These are phyloP conservation scores for Pythium dissimile DNA, from an alignment of 352 stramenopile species.

Conservation along the genomic window DNA sequence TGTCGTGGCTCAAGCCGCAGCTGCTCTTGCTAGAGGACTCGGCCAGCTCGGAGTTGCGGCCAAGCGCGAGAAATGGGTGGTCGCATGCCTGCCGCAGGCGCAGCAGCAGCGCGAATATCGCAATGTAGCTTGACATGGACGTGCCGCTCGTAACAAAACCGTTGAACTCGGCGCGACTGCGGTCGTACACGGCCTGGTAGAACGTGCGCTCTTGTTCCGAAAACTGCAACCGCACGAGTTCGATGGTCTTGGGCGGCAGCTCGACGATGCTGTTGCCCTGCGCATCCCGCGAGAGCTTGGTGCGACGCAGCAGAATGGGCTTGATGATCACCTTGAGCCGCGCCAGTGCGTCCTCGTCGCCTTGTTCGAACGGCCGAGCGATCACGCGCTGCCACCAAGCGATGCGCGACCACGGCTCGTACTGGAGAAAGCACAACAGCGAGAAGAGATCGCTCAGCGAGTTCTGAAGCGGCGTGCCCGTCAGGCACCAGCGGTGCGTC, in stretches of 20 bases:
- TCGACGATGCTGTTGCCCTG: slow-evolving; percentile 62
- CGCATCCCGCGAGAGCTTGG: slow-evolving; percentile 69
- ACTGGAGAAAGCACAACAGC: slow-evolving; percentile 79
- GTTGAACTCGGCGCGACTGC: slow-evolving; percentile 87
- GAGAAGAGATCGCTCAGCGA: slow-evolving; percentile 85
- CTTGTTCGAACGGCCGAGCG: slow-evolving; percentile 67
- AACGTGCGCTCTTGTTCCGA: slow-evolving; percentile 76
- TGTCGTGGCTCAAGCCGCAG: neutral
- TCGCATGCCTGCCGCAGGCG: slow-evolving; percentile 88
- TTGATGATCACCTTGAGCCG: slow-evolving; percentile 66
- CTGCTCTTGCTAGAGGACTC: slow-evolving; percentile 8
- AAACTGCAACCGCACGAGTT: slow-evolving; percentile 68
- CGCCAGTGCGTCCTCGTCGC: slow-evolving; percentile 52
- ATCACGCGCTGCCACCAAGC: slow-evolving; percentile 87
- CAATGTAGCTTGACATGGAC: slow-evolving; percentile 78
- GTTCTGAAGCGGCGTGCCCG: slow-evolving; percentile 89
- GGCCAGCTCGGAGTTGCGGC: slow-evolving; percentile 52
- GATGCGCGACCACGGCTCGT: slow-evolving; percentile 79
- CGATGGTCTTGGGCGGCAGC: slow-evolving; percentile 68
- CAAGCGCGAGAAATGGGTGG: slow-evolving; percentile 84
- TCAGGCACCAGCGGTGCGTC: slow-evolving; percentile 86
- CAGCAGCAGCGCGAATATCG: slow-evolving; percentile 86
- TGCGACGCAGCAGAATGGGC: slow-evolving; percentile 83
- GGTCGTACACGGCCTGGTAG: slow-evolving; percentile 83
- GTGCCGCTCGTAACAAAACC: slow-evolving; percentile 78